Percentiles rank a stretch among this genome's conserved stretches.
phyloP scores from a whole-genome alignment of 306 rosid species.

The Quercus aquifolioides region DNA sequence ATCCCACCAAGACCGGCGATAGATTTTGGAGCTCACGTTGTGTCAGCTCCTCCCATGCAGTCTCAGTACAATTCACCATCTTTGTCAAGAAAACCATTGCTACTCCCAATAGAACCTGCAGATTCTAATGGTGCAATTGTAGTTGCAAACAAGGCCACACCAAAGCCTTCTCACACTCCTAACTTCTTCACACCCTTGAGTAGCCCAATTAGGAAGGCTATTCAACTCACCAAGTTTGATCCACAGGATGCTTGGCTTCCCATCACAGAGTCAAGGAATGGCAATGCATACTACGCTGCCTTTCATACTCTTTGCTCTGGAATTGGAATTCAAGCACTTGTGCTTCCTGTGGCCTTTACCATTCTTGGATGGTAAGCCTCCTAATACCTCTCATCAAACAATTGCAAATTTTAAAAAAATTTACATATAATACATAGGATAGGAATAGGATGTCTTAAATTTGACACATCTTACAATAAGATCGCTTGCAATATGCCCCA shows the following conservation, averaged over 20 bases:
- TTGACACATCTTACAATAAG: too few species aligned
- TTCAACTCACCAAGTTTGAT: constrained; percentile 32
- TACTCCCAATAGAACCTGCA: constrained; percentile 8
- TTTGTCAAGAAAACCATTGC: constrained; percentile 32
- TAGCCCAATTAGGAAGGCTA: constrained; percentile 39
- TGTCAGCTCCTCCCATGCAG: constrained; percentile 11
- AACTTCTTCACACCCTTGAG: constrained; percentile 39
- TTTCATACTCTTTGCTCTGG: constrained; percentile 10
- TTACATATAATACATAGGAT: not conserved
- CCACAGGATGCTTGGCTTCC: constrained; percentile 25
- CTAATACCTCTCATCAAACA: not conserved
- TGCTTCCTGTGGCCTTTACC: constrained; percentile 3
- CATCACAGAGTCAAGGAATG: constrained; percentile 11
- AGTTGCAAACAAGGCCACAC: constrained; percentile 3
- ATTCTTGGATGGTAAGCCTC: constrained; percentile 13
- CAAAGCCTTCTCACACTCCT: constrained; percentile 26
- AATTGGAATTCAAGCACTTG: constrained; percentile 3
- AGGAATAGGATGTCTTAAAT: too few species aligned
- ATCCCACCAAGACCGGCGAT: not conserved
- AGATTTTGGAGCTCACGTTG: not conserved
- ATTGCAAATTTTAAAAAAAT: not conserved
- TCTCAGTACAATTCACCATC: constrained; percentile 41
- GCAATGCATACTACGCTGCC: constrained; percentile 11
- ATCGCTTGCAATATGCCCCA: too few species aligned
- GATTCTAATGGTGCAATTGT: not conserved